phyloP scores from a whole-genome alignment of 164 flowering plant species.

The Paratinospora sagittata region DNA sequence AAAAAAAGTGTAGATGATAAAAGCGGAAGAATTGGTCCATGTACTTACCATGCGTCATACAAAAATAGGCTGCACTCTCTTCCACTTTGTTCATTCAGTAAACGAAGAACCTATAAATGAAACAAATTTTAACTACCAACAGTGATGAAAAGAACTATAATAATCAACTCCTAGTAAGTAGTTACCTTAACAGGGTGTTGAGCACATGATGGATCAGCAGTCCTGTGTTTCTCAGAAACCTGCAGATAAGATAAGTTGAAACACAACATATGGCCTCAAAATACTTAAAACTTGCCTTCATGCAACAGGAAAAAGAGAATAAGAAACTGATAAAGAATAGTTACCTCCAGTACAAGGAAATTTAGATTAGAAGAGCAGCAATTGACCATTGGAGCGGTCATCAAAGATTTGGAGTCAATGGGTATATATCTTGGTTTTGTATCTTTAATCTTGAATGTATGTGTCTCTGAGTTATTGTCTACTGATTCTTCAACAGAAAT shows the following conservation, averaged over 20 bases:
- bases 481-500: constrained; percentile 57
- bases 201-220: constrained; percentile 29
- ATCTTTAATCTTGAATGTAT: constrained; percentile 18
- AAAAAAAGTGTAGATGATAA: not conserved
- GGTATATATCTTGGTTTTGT: constrained; percentile 10
- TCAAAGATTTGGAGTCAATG: constrained; percentile 17
- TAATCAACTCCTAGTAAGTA: not conserved
- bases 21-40: constrained; percentile 4
- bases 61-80: constrained; percentile 59
- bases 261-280: constrained; percentile 5
- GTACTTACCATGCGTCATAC: constrained; percentile 76
- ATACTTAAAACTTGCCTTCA: not conserved
- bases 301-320: not conserved
- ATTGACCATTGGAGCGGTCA: constrained; percentile 14
- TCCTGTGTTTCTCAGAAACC: constrained; percentile 70
- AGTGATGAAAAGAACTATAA: not conserved
- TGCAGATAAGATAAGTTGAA: constrained; percentile 21
- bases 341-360: constrained; percentile 89
- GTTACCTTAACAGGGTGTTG: constrained; percentile 52
- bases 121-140: not conserved
- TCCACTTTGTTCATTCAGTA: constrained; percentile 77
- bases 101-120: constrained; percentile 60
- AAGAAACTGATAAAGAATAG: not conserved
- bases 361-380: constrained; percentile 18
- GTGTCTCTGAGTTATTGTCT: constrained; percentile 15